Percentiles rank a stretch among this genome's conserved stretches.
Conservation (phyloP, 2,329 filamentous ascomycete species). For the Cercospora sp. region DNA sequence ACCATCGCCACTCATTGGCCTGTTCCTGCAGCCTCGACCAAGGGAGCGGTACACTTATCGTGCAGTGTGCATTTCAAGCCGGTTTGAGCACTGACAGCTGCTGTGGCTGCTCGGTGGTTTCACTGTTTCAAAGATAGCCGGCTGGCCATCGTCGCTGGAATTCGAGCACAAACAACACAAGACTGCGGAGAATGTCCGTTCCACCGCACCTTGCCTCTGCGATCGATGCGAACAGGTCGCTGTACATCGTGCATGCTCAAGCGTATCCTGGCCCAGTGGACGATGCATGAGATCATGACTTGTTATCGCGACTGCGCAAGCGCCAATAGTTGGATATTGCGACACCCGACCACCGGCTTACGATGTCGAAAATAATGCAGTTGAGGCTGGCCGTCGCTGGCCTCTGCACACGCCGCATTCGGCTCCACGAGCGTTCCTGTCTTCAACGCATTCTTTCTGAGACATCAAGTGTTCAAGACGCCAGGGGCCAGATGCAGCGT, state of each 20-base stretch:
- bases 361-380: conserved; percentile 1
- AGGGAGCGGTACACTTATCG: conserved; percentile 15
- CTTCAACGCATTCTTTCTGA: conserved; percentile 24
- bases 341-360: not conserved
- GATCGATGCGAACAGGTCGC: not conserved
- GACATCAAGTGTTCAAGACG: conserved; percentile 17
- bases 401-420: conserved; percentile 1
- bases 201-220: conserved; percentile 11
- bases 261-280: not conserved
- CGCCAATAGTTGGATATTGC: conserved; percentile 4
- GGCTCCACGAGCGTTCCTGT: conserved; percentile 17
- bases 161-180: conserved; percentile 20
- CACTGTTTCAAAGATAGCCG: conserved; percentile 19
- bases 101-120: conserved; percentile 17
- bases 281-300: conserved; percentile 7
- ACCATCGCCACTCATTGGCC: conserved; percentile 13
- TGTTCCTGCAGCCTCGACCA: conserved; percentile 17
- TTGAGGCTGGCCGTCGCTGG: conserved; percentile 2
- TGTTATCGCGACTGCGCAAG: conserved; percentile 6
- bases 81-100: conserved; percentile 21
- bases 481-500: conserved; percentile 17
- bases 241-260: conserved; percentile 2
- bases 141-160: conserved; percentile 20
- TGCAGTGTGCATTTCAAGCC: conserved; percentile 18
- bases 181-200: conserved; percentile 17